These are phyloP conservation scores for Tuber microsphaerosporum DNA, from an alignment of 495 filamentous ascomycete species.

Conservation along the genomic window DNA sequence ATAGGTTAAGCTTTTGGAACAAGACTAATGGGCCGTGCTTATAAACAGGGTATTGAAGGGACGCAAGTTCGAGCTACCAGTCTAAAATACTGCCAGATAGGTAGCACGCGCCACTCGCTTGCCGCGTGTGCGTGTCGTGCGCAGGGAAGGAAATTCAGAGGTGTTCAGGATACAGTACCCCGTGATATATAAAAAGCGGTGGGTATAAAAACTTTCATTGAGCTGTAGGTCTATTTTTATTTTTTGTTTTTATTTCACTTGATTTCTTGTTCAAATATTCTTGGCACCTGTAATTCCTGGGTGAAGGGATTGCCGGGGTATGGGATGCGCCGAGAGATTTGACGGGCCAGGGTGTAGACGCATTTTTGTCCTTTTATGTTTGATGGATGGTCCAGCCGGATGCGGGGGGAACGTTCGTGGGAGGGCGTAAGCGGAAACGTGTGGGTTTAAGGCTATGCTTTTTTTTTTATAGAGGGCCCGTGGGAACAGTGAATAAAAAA, in stretches of 20 bases:
- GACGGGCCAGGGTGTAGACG: slow-evolving; percentile 34
- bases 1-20: slow-evolving; percentile 27
- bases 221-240: not conserved
- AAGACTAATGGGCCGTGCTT: slow-evolving; percentile 36
- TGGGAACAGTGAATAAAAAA: slow-evolving; percentile 1
- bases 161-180: slow-evolving; percentile 15
- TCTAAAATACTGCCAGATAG: slow-evolving; percentile 48
- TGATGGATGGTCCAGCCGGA: slow-evolving; percentile 36
- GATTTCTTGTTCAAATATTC: slow-evolving; percentile 1
- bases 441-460: not conserved
- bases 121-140: slow-evolving; percentile 36
- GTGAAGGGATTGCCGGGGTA: slow-evolving; percentile 25
- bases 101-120: slow-evolving; percentile 27
- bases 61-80: slow-evolving; percentile 79
- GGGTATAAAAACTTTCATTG: slow-evolving; percentile 21
- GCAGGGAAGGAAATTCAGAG: slow-evolving; percentile 11
- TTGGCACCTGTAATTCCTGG: not conserved
- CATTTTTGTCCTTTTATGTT: slow-evolving; percentile 31
- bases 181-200: slow-evolving; percentile 22
- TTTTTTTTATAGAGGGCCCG: slow-evolving; percentile 18
- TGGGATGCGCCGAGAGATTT: slow-evolving; percentile 34
- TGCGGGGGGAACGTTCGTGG: slow-evolving; percentile 27
- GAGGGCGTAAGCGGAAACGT: slow-evolving; percentile 4
- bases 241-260: not conserved
- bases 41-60: slow-evolving; percentile 64